Percentiles rank a stretch among this genome's conserved stretches.
These are phyloP conservation scores for Penicillium salamii DNA, from an alignment of 495 filamentous ascomycete species.

Conservation along the genomic window DNA sequence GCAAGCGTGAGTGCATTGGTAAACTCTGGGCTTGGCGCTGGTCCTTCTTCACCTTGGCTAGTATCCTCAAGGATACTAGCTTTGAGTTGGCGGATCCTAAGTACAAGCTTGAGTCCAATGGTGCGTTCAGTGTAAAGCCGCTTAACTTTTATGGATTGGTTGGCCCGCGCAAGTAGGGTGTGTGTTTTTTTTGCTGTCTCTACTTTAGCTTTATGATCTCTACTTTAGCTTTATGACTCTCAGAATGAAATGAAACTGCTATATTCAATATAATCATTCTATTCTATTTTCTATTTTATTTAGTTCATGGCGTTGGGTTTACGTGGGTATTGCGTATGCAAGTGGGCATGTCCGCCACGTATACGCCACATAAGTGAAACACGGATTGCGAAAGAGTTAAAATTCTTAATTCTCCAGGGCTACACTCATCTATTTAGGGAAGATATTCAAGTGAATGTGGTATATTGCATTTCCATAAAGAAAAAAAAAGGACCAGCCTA, in stretches of 20 bases:
- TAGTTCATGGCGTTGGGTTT: neutral
- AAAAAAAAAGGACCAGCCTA: slow-evolving; percentile 20
- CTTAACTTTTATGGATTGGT: slow-evolving; percentile 33
- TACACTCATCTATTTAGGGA: neutral
- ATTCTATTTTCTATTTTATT: no score
- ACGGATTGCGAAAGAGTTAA: neutral
- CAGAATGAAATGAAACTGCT: slow-evolving; percentile 4
- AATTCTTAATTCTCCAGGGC: neutral
- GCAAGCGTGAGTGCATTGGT: slow-evolving; percentile 65
- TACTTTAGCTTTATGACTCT: slow-evolving; percentile 1
- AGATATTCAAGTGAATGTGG: slow-evolving; percentile 10
- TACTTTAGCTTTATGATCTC: neutral
- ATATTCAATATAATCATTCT: neutral
- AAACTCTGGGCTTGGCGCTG: slow-evolving; percentile 65
- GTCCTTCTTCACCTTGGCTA: slow-evolving; percentile 39
- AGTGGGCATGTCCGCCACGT: slow-evolving; percentile 16
- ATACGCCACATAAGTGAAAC: slow-evolving; percentile 1
- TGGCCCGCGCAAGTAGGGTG: slow-evolving; percentile 30
- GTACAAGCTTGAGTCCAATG: slow-evolving; percentile 40
- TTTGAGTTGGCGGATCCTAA: slow-evolving; percentile 42
- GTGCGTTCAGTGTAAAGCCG: slow-evolving; percentile 39
- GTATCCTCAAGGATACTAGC: slow-evolving; percentile 40
- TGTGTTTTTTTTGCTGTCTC: neutral
- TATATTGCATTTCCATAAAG: slow-evolving; percentile 9
- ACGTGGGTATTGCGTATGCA: slow-evolving; percentile 11